Evolutionary conservation across 176 grass and related monocot species (phyloP), one percentile per base, ranked within the genome.

Genomic region (Oryza glumipatula): DNA sequence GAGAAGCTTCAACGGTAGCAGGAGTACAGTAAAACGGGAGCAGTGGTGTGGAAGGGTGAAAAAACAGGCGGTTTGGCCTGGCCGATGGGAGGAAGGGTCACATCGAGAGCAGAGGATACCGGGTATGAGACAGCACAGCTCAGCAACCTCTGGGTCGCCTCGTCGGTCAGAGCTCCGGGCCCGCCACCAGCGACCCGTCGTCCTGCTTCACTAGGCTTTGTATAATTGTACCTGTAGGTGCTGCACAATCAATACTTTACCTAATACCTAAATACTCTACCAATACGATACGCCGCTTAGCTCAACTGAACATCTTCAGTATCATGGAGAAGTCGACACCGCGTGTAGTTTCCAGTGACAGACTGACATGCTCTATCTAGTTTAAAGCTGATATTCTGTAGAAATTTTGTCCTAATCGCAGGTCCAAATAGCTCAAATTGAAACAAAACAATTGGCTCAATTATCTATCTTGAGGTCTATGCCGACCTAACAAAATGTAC

Each of bases 121-220:
- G 47, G 35, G 46, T 48, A 72, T 39, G 60, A 78, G 74, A 79
- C 84, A 90, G 60, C 79, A 74, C 83, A 90, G 67, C 83, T 83
- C 48, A 90, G 38, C 84, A 14, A 68, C 68, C 48, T 69, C 74
- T 51, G 28, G 72, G 52, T 77, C 44, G 49, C 5, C 39, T 83
- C 32, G 63, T 90, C 70, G 76, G 51, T 83, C 76, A 65, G 80
- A 68, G 41, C 30, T 14, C 45, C 41, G 43, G 49, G 7, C 70
- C 84, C 69, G 64, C 80, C 41, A 68, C 23, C 33, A 54, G 52
- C 15, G 9, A 67, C 17, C 67, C 12, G 38, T 38, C 51, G 60
- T 38, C 64, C 36, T 7, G 23, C 73, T 58, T 81, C 9, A 71
- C 19, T 44, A 30, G 3, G n/a, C 4, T 67, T 52, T 76, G 65